A percentile compares a stretch with the other conserved stretches of the same genome.
These are phyloP conservation scores for Trichoderma brevicompactum DNA, from an alignment of 2,329 filamentous ascomycete genomes.

Conservation along the genomic window DNA sequence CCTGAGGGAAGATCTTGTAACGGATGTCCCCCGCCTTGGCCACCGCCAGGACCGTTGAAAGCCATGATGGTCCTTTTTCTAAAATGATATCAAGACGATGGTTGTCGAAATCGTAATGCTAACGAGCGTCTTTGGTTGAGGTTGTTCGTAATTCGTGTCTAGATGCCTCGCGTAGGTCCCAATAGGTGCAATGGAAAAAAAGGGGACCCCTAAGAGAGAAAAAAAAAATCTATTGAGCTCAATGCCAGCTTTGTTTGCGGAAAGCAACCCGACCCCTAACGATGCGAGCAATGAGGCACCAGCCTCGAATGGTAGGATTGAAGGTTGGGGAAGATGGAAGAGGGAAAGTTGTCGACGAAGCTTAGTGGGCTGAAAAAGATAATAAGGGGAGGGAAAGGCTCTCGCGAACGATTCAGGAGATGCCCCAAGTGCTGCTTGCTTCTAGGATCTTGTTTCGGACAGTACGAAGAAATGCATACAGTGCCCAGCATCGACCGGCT, in stretches of 20 bases:
- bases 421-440: slow-evolving; percentile 23
- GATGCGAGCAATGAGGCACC: slow-evolving; percentile 40
- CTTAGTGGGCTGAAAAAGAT: slow-evolving; percentile 33
- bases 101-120: slow-evolving; percentile 14
- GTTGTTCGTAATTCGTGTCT: slow-evolving; percentile 28
- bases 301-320: slow-evolving; percentile 40
- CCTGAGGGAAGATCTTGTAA: slow-evolving; percentile 68
- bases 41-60: slow-evolving; percentile 65
- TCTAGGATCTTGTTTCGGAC: slow-evolving; percentile 30
- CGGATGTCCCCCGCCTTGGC: slow-evolving; percentile 61
- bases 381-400: slow-evolving; percentile 35
- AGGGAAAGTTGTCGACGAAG: slow-evolving; percentile 33
- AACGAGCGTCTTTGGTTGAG: slow-evolving; percentile 14
- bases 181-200: slow-evolving; percentile 20
- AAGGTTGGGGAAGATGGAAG: slow-evolving; percentile 36
- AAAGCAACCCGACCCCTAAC: slow-evolving; percentile 32
- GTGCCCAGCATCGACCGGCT: slow-evolving; percentile 1
- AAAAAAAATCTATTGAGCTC: slow-evolving; percentile 29
- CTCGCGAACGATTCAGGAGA: slow-evolving; percentile 30
- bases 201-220: slow-evolving; percentile 8
- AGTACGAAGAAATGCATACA: slow-evolving; percentile 22
- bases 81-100: slow-evolving; percentile 22
- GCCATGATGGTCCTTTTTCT: slow-evolving; percentile 49
- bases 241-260: slow-evolving; percentile 27
- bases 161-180: slow-evolving; percentile 24